Evolutionary conservation across 2,329 filamentous ascomycete species (phyloP).

Genomic region (Penicillium sp.): DNA sequence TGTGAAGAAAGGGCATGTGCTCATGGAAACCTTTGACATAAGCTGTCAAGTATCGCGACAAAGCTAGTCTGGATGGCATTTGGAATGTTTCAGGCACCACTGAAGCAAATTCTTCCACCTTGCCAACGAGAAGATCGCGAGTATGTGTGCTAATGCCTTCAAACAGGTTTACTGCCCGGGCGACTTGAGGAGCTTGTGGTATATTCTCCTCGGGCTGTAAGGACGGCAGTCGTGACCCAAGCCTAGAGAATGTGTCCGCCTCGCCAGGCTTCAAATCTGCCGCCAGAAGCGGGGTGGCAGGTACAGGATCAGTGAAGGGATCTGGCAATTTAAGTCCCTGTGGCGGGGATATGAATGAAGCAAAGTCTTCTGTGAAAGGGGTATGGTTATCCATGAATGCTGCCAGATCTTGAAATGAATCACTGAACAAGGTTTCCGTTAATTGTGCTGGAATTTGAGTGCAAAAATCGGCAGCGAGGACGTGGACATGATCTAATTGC

Average conservation of each 20-base stretch:
- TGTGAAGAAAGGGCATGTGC: conserved; percentile 61
- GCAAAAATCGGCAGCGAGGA: neutral
- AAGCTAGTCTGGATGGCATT: conserved; percentile 64
- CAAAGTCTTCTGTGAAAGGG: conserved; percentile 28
- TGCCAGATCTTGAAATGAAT: conserved; percentile 26
- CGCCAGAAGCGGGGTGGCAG: neutral
- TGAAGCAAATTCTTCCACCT: neutral
- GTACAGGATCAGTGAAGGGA: neutral
- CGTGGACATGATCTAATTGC: neutral
- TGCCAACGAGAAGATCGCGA: neutral
- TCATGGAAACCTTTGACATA: conserved; percentile 65
- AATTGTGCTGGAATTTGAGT: neutral
- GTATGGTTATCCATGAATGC: conserved; percentile 31
- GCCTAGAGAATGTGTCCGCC: neutral
- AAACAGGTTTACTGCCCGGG: neutral
- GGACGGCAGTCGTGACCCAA: neutral
- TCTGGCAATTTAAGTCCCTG: neutral
- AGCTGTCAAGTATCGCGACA: conserved; percentile 65
- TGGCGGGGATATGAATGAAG: neutral
- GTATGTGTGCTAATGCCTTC: neutral
- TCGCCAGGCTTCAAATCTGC: neutral
- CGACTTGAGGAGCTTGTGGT: neutral
- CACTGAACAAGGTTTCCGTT: neutral
- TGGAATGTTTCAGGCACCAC: conserved; percentile 39
- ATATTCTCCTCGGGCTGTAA: neutral